Base-by-base conservation (phyloP, 78 protist genomes). In the Tieghemostelium lacteum region DNA sequence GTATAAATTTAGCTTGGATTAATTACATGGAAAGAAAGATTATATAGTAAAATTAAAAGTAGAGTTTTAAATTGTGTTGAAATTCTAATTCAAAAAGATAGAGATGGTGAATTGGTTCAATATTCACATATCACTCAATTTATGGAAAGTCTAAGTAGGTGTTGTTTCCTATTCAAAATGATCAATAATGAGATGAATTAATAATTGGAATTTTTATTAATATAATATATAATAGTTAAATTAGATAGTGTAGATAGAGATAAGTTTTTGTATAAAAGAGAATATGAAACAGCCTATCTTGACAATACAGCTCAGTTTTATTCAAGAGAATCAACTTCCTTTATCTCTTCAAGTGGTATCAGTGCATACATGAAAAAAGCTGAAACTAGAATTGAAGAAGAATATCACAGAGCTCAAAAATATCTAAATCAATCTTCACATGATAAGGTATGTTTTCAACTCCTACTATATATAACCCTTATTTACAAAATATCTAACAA, bases 371-470 rank as follows among this genome's bases (percentile, higher is more conserved):
- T 92, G 92, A 63, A 66, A 24, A 64, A 87, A 61, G 96, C 92
- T 24, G 96, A 93, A 39, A 19, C n/a, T 7, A 67, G 96, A 33
- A 63, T 93, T 28, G 94, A 60, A 2, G 86, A 86, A 52, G 96
- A 93, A 50, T 45, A 78, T 28, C 70, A 63, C 55, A 26, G 91
- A 19, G 40, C 87, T 49, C 85, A 80, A 55, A 71, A 50, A 60
- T 92, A 50, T 73, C 49, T 78, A 39, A 66, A 71, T 64, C 29
- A 64, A 20, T 34, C 85, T 19, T 61, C 92, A 28, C 86, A 72
- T 49, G 85, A 65, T 28, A 64, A 33, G 10, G n/a, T n/a, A n/a
- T n/a, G n/a, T n/a, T n/a, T n/a, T n/a, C n/a, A n/a, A n/a, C 4
- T 45, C 19, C 22, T 37, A 6, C 2, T 8, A 2, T 2, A 6